Evolutionary conservation across 2,329 filamentous ascomycete genomes (phyloP), one percentile per base, ranked within the genome.

Genomic region (Aspergillus pseudoviridinutans): DNA sequence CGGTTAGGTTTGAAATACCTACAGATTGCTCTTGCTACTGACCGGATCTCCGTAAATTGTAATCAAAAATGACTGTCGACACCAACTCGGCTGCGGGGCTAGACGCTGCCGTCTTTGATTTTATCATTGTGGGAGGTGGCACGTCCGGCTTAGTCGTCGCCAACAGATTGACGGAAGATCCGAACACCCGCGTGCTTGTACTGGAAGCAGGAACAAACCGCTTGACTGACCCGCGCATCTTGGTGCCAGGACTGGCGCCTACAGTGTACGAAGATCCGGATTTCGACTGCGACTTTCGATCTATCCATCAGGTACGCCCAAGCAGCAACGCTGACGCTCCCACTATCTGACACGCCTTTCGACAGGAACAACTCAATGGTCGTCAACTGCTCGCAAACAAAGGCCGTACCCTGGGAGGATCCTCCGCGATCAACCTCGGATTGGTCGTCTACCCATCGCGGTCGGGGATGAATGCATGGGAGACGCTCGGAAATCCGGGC

Each of bases 321-420:
- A 0, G 51, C 55, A 42, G 55, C 54, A 52, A 29, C 14, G 3
- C 5, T 14, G 3, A 27, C 8, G 3, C 20, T 22, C 22, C 4
- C 28, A 29, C 24, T 38, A n/a, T 51, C 29, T 14, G 22, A 44
- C 0, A 22, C 5, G 25, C 10, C 12, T 8, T 29, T 35, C 5
- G 14, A 17, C 14, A 62, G 61, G 50, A 56, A 51, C 57, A 61
- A 25, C 72, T 81, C 8, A 71, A 73, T 28, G 72, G 72, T 25
- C 73, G 78, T 3, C 58, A 68, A 1, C 72, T 80, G 14, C 51
- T 66, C 6, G 75, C 78, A 44, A 75, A 74, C 32, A 72, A 79
- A 9, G 80, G 78, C 35, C 78, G 78, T 57, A 78, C 80, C 0
- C 69, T 82, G 0, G 80, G 80, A 7, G 80, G 80, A 14, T 77